Base-by-base conservation (phyloP, 169 alveolate genomes). In the Eimeria tenella region DNA sequence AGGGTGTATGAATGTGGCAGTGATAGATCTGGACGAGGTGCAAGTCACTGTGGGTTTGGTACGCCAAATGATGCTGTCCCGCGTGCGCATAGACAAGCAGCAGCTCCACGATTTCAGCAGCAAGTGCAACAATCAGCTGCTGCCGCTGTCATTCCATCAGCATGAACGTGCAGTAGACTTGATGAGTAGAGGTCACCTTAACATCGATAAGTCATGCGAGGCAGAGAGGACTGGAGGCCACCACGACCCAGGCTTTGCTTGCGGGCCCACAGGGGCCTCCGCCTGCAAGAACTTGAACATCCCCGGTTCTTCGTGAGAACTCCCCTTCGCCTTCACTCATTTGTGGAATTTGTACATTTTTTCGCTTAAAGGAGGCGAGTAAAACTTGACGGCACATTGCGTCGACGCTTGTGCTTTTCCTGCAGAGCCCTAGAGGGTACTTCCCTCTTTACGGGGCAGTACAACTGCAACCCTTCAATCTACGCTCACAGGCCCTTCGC, bases 171-270 rank as follows among this genome's bases (percentile, higher is more conserved):
- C 77, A 15, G n/a, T 13, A 10, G n/a, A 13, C n/a, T 68, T 68
- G 31, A 13, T n/a, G 13, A 15, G 13, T 68, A n/a, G 77, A n/a
- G 77, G 77, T 1, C 77, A n/a, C 49, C 77, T 68, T 3, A 68
- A 68, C 31, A 68, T 8, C 13, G 31, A n/a, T 8, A 17, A n/a
- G 49, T 15, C n/a, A 17, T 68, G 77, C 31, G 31, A n/a, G 11
- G 77, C n/a, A n/a, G 77, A 68, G 31, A 68, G n/a, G 11, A 84
- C 82, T 42, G 42, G 93, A n/a, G 63, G 75, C 25, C 87, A 62
- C 4, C 68, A 84, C 68, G 93, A 84, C 79, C 93, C 93, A 10
- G 93, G 93, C n/a, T 68, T 17, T 6, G 93, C 93, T 23, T 84
- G 93, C 50, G 93, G 93, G 19, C 9, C 93, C 25, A 13, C 19